phyloP scores from a whole-genome alignment of 2,329 filamentous ascomycete species.

The Pestalotiopsis sp. region DNA sequence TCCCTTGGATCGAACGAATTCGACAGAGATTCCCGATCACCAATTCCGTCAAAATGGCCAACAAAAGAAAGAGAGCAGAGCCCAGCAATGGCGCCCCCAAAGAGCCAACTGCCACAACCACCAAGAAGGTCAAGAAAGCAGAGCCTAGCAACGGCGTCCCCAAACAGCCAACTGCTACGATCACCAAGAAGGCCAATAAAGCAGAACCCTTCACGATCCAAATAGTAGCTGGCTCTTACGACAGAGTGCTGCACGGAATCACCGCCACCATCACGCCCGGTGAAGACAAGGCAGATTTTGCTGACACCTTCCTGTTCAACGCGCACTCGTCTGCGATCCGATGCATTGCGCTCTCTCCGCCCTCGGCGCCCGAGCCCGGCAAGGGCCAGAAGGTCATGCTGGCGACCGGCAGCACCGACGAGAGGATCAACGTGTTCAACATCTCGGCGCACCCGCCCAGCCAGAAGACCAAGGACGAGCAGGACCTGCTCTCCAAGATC shows the following conservation, averaged over 20 bases:
- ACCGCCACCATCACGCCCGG: constrained; percentile 68
- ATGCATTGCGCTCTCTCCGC: constrained; percentile 82
- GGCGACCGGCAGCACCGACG: constrained; percentile 89
- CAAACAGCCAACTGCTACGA: constrained; percentile 19
- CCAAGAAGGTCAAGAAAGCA: constrained; percentile 33
- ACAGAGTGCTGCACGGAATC: constrained; percentile 88
- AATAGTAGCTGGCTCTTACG: constrained; percentile 91
- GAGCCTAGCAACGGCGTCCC: constrained; percentile 30
- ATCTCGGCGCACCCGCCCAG: constrained; percentile 72
- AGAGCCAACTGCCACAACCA: constrained; percentile 17
- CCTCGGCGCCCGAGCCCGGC: constrained; percentile 62
- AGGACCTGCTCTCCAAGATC: constrained; percentile 67
- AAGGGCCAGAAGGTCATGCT: constrained; percentile 84
- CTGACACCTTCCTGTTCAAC: constrained; percentile 94
- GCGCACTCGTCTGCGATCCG: constrained; percentile 90
- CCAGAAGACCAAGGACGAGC: constrained; percentile 57
- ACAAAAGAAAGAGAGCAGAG: constrained; percentile 52
- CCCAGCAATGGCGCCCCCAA: constrained; percentile 27
- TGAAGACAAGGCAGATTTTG: constrained; percentile 63
- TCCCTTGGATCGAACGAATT: neutral
- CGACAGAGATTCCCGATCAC: neutral
- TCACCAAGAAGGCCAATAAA: constrained; percentile 28
- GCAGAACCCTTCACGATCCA: constrained; percentile 68
- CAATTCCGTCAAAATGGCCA: neutral
- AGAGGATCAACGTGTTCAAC: constrained; percentile 93